phyloP scores from a whole-genome alignment of 2,329 filamentous ascomycete genomes.

The Fusarium verrucosum region DNA sequence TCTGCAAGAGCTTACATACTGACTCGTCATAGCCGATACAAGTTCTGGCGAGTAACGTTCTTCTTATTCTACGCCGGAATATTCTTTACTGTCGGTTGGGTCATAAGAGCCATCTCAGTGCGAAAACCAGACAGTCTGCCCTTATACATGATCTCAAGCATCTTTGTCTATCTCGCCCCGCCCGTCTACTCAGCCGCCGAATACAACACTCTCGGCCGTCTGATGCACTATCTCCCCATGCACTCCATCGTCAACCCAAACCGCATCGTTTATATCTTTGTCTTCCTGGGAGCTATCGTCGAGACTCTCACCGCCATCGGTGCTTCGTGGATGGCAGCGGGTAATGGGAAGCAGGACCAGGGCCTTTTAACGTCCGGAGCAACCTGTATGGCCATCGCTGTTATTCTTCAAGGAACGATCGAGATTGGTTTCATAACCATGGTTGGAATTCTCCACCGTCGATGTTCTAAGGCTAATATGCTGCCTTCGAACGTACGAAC shows the following conservation, averaged over 20 bases:
- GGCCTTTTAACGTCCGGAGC: conserved; percentile 66
- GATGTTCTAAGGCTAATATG: conserved; percentile 34
- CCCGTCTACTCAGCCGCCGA: conserved; percentile 41
- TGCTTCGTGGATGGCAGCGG: conserved; percentile 41
- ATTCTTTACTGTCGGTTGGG: conserved; percentile 38
- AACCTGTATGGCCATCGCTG: conserved; percentile 60
- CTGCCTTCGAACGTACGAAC: conserved; percentile 37
- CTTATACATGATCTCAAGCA: conserved; percentile 40
- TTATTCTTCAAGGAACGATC: conserved; percentile 50
- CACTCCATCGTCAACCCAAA: conserved; percentile 42
- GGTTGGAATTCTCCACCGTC: conserved; percentile 32
- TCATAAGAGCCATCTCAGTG: conserved; percentile 33
- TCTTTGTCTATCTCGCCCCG: conserved; percentile 40
- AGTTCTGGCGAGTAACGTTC: conserved; percentile 42
- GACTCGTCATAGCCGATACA: conserved; percentile 26
- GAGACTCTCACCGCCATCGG: conserved; percentile 39
- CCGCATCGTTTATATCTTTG: conserved; percentile 42
- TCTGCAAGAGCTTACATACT: neutral
- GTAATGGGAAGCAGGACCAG: conserved; percentile 54
- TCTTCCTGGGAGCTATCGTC: conserved; percentile 39
- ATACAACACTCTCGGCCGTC: conserved; percentile 41
- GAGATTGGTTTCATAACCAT: conserved; percentile 38
- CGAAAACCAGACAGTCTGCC: conserved; percentile 34
- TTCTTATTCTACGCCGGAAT: conserved; percentile 43
- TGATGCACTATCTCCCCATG: conserved; percentile 44